phyloP scores from a whole-genome alignment of 2,329 filamentous ascomycete species.

The Cercospora sesami region DNA sequence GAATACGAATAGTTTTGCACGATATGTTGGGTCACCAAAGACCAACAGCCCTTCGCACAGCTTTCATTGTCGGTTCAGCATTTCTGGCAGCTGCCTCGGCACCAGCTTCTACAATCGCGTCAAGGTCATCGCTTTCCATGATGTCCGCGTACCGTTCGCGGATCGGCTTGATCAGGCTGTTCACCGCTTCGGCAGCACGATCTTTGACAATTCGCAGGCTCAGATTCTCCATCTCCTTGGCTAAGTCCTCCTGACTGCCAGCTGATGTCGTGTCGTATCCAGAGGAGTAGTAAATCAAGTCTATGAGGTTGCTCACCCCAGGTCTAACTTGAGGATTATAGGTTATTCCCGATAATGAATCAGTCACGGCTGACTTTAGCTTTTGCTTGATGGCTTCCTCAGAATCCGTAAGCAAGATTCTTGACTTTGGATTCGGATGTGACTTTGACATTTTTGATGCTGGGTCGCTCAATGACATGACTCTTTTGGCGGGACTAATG shows the following conservation, averaged over 20 bases:
- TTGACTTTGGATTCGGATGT: constrained; percentile 66
- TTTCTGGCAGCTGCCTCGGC: constrained; percentile 61
- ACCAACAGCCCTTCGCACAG: constrained; percentile 15
- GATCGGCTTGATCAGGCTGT: constrained; percentile 55
- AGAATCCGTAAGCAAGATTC: constrained; percentile 78
- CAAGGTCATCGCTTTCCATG: constrained; percentile 54
- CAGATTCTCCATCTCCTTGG: constrained; percentile 45
- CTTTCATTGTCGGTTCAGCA: constrained; percentile 55
- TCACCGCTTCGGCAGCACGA: constrained; percentile 60
- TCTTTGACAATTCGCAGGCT: constrained; percentile 64
- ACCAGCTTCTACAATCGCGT: constrained; percentile 57
- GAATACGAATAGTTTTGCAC: not conserved
- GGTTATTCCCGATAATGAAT: constrained; percentile 65
- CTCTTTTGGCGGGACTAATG: constrained; percentile 75
- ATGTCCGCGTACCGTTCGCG: constrained; percentile 58
- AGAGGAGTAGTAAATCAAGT: constrained; percentile 67
- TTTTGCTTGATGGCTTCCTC: constrained; percentile 66
- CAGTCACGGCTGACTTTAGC: constrained; percentile 73
- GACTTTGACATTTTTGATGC: constrained; percentile 94
- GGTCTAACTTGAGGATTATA: constrained; percentile 72
- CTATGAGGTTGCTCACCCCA: constrained; percentile 83
- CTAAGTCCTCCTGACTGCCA: constrained; percentile 47
- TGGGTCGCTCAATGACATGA: constrained; percentile 86
- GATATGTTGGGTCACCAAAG: not conserved
- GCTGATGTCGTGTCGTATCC: not conserved